Base-by-base conservation (phyloP, 805 yeast species). In the Cyberlindnera japonica region DNA sequence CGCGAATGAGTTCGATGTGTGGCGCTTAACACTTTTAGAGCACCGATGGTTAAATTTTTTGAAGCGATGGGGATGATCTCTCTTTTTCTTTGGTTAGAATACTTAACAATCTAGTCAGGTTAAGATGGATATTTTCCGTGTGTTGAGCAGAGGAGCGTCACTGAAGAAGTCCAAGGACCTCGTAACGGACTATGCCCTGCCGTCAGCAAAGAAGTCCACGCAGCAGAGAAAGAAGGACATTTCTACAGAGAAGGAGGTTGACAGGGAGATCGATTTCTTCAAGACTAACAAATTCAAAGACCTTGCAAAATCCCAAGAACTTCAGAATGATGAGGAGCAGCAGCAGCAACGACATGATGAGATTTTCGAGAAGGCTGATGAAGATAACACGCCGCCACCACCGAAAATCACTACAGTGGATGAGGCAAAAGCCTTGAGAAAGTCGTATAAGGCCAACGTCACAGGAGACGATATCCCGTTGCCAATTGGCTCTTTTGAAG, bases 101-200 rank as follows among this genome's bases (percentile, higher is more conserved):
- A n/a, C n/a, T n/a, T n/a, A n/a, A n/a, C n/a, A n/a, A n/a, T n/a
- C n/a, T n/a, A n/a, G n/a, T n/a, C n/a, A n/a, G n/a, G n/a, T n/a
- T n/a, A n/a, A n/a, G 13, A 89, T 89, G 96, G 99, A 91, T 67
- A 83, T 91, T 45, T 93, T 91, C 61, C 72, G 86, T 54, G 80
- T 93, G 3, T 72, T 91, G 26, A 71, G 89, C 0, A 70, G 97
- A 56, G 98, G 98, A 17, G 95, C 97, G 0, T 72, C 80, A 11
- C 67, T 91, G 37, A 81, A 79, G 57, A 78, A 79, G 59, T 65
- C 74, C 18, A 77, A 49, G 21, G 45, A 39, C 10, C 40, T 53
- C 5, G 53, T 44, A 15, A 63, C 63, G 20, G 58, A 48, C 30
- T 55, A 50, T 32, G 38, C 55, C 15, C 48, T 53, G 23, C 65